Conservation (phyloP, 257 asterid species). For the Cinchona pubescens region DNA sequence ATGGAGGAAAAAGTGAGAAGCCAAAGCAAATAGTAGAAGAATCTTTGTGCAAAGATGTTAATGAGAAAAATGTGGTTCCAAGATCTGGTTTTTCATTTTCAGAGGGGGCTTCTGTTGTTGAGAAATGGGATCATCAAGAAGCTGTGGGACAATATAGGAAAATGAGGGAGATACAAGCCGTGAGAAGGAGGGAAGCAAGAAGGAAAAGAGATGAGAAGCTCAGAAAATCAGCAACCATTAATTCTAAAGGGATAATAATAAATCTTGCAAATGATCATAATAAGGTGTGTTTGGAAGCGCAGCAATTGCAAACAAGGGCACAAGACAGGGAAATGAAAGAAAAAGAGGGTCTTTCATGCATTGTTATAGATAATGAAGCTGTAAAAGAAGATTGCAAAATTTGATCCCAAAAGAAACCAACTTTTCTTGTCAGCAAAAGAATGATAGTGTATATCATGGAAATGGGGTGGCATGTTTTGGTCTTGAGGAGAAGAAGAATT, state of each 20-base stretch:
- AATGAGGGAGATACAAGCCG: constrained; percentile 44
- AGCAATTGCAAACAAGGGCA: constrained; percentile 30
- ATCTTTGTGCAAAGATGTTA: not conserved
- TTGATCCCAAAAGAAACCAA: constrained; percentile 2
- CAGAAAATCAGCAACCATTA: constrained; percentile 21
- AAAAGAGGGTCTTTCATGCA: constrained; percentile 16
- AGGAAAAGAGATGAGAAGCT: constrained; percentile 45
- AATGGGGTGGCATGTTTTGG: not conserved
- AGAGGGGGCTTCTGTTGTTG: not conserved
- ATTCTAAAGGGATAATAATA: constrained; percentile 13
- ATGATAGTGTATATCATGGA: constrained; percentile 4
- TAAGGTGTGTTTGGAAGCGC: constrained; percentile 33
- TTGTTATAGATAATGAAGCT: not conserved
- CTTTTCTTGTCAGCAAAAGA: constrained; percentile 6
- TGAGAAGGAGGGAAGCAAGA: constrained; percentile 51
- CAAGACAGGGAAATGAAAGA: constrained; percentile 41
- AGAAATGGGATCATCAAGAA: not conserved
- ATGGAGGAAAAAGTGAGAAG: constrained; percentile 28
- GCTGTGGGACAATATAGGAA: constrained; percentile 34
- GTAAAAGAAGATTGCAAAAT: constrained; percentile 20
- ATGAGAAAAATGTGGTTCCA: not conserved
- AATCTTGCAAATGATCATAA: constrained; percentile 24
- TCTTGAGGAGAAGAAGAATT: not conserved
- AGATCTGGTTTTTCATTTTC: constrained; percentile 20
- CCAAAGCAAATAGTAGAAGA: not conserved